These are phyloP conservation scores for Chaetomium olivaceum DNA, from an alignment of 2,329 filamentous ascomycete genomes.

Conservation along the genomic window DNA sequence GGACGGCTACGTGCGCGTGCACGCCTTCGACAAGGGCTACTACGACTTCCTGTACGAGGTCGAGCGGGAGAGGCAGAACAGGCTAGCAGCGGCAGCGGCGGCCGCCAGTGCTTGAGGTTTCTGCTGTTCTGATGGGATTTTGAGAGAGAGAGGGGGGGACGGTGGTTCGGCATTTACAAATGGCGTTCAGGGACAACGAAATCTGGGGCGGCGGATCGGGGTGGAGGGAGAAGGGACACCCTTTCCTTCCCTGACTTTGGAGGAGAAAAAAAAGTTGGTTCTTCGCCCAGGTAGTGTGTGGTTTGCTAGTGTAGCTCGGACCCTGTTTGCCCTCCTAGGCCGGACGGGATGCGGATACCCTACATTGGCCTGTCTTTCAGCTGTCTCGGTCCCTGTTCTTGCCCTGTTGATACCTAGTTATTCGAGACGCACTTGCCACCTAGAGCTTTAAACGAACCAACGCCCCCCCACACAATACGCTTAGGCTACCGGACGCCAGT, in stretches of 20 bases:
- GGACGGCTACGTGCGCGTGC: conserved; percentile 96
- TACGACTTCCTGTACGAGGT: conserved; percentile 99
- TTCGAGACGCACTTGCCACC: background rate
- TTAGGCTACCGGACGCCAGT: too few species aligned
- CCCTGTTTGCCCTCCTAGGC: background rate
- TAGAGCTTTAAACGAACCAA: background rate
- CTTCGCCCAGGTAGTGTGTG: conserved; percentile 17
- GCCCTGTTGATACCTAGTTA: background rate
- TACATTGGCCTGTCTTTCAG: conserved; percentile 18
- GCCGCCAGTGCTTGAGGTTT: conserved; percentile 45
- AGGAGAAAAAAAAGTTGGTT: conserved; percentile 21
- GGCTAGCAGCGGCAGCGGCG: conserved; percentile 31
- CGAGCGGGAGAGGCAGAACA: conserved; percentile 74
- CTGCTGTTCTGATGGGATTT: background rate
- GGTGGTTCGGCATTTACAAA: conserved; percentile 26
- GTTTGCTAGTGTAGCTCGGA: conserved; percentile 18
- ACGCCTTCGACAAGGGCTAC: conserved; percentile 98
- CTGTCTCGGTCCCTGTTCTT: background rate
- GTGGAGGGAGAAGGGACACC: background rate
- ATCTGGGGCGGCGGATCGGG: conserved; percentile 19
- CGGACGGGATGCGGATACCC: conserved; percentile 14
- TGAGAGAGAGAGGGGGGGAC: conserved; percentile 1
- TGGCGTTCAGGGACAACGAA: conserved; percentile 26
- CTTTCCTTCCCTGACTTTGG: conserved; percentile 2
- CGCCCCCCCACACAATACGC: too few species aligned